phyloP scores from a whole-genome alignment of 225 moss, liverwort and hornwort genomes.

The Marchantia paleacea region DNA sequence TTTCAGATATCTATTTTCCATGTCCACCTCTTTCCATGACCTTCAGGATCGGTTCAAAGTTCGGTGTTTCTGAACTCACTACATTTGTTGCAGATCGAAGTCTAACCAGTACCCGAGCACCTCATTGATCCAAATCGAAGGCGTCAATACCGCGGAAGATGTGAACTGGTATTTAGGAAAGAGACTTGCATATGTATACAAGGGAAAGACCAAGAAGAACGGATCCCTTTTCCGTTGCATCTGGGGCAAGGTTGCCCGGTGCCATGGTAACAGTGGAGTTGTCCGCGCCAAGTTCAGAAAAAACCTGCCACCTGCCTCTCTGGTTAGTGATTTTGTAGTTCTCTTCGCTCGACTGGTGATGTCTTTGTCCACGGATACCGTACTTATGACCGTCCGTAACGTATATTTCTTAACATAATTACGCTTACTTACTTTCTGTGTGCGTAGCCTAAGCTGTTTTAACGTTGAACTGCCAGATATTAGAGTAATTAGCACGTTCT shows the following conservation, averaged over 20 bases:
- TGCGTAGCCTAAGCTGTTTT: too few species aligned
- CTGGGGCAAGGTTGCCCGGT: constrained; percentile 80
- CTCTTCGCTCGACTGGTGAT: too few species aligned
- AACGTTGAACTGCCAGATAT: too few species aligned
- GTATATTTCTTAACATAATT: too few species aligned
- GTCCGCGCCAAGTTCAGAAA: constrained; percentile 82
- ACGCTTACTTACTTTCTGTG: too few species aligned
- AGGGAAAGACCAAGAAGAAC: constrained; percentile 85
- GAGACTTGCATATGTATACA: constrained; percentile 84
- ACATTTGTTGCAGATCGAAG: constrained; percentile 56
- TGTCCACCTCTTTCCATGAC: neutral
- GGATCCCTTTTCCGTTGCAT: constrained; percentile 72
- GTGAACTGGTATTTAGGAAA: constrained; percentile 87
- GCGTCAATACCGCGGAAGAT: constrained; percentile 76
- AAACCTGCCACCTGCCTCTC: constrained; percentile 70
- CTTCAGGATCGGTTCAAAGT: neutral
- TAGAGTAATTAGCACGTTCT: too few species aligned
- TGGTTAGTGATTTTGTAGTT: constrained; percentile 39
- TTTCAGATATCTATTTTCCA: neutral
- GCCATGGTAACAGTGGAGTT: constrained; percentile 81
- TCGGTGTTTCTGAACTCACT: neutral
- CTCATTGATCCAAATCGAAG: constrained; percentile 76
- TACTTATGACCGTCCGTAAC: too few species aligned
- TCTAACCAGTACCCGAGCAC: constrained; percentile 87
- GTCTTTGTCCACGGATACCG: too few species aligned